phyloP scores from a whole-genome alignment of 1,284 basidiomycete genomes.

The Cystobasidiaceae sp. region DNA sequence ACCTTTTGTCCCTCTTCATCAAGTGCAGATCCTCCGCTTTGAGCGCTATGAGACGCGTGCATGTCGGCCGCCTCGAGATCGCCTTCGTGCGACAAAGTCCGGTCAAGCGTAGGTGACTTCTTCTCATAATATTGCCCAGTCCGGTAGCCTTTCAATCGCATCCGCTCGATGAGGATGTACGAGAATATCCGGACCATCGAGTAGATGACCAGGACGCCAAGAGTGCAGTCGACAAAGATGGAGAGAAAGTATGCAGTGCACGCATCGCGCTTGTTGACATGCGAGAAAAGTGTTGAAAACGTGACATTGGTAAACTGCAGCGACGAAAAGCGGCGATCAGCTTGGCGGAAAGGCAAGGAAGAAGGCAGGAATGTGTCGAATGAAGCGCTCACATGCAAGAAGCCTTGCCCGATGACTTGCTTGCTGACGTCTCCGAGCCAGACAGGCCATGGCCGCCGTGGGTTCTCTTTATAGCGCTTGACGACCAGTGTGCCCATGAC shows the following conservation, averaged over 20 bases:
- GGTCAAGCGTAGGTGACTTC: conserved; percentile 35
- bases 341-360: conserved; percentile 16
- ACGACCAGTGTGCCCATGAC: conserved; percentile 78
- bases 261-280: conserved; percentile 59
- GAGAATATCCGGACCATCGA: conserved; percentile 66
- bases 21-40: not conserved
- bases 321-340: not conserved
- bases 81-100: conserved; percentile 18
- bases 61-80: conserved; percentile 26
- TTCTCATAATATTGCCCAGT: conserved; percentile 65
- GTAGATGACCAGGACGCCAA: conserved; percentile 83
- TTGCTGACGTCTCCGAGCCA: conserved; percentile 90
- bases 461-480: conserved; percentile 80
- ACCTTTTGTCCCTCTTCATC: no score
- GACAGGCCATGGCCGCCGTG: conserved; percentile 83
- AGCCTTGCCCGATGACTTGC: conserved; percentile 84
- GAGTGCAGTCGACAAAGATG: conserved; percentile 86
- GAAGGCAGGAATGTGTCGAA: conserved; percentile 55
- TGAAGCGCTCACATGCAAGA: conserved; percentile 63
- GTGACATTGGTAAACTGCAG: conserved; percentile 58
- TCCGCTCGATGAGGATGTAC: conserved; percentile 60
- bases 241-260: conserved; percentile 89
- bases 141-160: conserved; percentile 68
- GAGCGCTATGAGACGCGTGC: no score
- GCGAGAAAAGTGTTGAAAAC: conserved; percentile 61